These are phyloP conservation scores for Artemisia argyi DNA, from an alignment of 129 eudicot genomes.

Conservation along the genomic window DNA sequence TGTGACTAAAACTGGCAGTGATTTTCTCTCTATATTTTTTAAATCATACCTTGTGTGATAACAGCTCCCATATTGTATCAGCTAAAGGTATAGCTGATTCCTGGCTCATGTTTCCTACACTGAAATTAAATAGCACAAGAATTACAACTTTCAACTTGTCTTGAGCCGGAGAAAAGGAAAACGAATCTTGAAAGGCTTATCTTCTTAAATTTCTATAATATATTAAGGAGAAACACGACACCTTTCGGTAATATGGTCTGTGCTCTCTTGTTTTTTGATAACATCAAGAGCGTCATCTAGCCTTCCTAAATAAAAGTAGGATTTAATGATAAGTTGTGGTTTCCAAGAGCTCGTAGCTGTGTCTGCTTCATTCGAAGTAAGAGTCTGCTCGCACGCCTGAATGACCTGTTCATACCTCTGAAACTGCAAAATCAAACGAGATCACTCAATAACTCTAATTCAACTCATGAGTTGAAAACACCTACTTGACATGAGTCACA, in stretches of 20 bases:
- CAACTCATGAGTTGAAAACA: not conserved
- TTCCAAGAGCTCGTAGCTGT: conserved; percentile 43
- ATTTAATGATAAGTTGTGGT: conserved; percentile 43
- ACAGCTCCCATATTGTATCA: conserved; percentile 58
- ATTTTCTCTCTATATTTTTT: not conserved
- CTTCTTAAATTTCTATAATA: not conserved
- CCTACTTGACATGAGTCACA: not conserved
- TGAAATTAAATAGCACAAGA: conserved; percentile 29
- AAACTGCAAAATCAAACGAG: conserved; percentile 48
- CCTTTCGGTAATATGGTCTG: conserved; percentile 38
- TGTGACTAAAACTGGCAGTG: not conserved
- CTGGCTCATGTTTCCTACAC: conserved; percentile 41
- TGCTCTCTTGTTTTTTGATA: conserved; percentile 67
- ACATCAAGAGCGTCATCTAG: conserved; percentile 75
- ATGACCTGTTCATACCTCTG: conserved; percentile 79
- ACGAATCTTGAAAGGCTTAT: not conserved
- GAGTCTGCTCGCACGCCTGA: conserved; percentile 65
- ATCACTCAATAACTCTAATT: not conserved
- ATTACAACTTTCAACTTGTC: not conserved
- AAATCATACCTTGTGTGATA: conserved; percentile 62
- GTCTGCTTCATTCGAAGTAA: conserved; percentile 44
- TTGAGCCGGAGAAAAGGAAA: not conserved
- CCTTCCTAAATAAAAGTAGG: conserved; percentile 78
- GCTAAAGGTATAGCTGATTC: conserved; percentile 64
- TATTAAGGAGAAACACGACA: conserved; percentile 10